phyloP scores from a whole-genome alignment of 179 eudicot genomes.

The Spinacia oleracea region DNA sequence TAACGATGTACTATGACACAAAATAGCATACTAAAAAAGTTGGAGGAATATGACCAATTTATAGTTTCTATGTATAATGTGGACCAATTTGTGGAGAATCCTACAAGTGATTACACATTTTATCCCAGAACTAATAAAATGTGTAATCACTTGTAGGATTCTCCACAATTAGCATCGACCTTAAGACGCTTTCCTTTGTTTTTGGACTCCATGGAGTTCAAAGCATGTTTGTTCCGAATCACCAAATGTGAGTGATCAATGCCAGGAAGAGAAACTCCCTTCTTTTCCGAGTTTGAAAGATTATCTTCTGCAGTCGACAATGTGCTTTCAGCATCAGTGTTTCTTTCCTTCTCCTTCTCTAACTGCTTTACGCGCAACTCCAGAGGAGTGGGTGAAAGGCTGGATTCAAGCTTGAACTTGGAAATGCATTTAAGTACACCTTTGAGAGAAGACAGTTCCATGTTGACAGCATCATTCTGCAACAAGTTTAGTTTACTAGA shows the following conservation, averaged over 20 bases:
- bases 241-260: background rate
- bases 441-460: conserved; percentile 21
- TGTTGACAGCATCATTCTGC: conserved; percentile 24
- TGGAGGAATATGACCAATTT: too few species aligned
- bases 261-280: background rate
- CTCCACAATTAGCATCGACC: background rate
- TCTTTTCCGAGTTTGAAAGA: background rate
- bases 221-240: background rate
- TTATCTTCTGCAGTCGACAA: background rate
- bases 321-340: background rate
- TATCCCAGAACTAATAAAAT: too few species aligned
- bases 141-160: too few species aligned
- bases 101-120: too few species aligned
- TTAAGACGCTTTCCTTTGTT: background rate
- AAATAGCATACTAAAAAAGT: too few species aligned
- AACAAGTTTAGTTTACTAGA: background rate
- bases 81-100: too few species aligned
- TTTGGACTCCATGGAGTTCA: background rate
- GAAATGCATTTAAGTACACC: conserved; percentile 22
- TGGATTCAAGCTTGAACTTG: conserved; percentile 28
- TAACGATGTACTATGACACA: too few species aligned
- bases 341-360: conserved; percentile 11
- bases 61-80: too few species aligned
- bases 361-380: conserved; percentile 9
- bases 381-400: conserved; percentile 7